Evolutionary conservation across 495 filamentous ascomycete genomes (phyloP).

Genomic region (Podospora sp.): DNA sequence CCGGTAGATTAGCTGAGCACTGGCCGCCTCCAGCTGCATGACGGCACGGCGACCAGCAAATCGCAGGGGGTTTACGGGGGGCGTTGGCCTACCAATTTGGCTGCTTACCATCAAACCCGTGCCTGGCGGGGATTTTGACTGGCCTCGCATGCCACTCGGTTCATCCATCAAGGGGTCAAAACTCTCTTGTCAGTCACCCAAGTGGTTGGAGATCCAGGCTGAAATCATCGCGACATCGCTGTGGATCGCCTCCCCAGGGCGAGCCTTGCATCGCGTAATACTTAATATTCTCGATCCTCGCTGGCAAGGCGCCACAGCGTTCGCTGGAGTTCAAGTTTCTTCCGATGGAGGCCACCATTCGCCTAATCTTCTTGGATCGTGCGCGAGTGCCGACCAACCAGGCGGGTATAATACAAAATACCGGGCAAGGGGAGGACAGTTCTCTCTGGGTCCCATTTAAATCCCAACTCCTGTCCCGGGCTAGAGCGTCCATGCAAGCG

Average conservation of each 20-base stretch:
- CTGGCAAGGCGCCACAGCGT: background rate
- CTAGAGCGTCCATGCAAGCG: constrained; percentile 22
- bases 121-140: background rate
- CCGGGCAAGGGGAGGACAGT: background rate
- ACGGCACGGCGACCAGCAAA: constrained; percentile 26
- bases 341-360: background rate
- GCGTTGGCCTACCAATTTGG: constrained; percentile 19
- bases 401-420: background rate
- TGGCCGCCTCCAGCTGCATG: constrained; percentile 29
- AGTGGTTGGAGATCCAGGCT: background rate
- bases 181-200: background rate
- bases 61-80: constrained; percentile 27
- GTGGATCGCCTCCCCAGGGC: background rate
- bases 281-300: background rate
- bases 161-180: background rate
- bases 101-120: constrained; percentile 2
- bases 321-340: background rate
- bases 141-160: constrained; percentile 10
- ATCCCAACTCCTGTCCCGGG: constrained; percentile 9
- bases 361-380: background rate
- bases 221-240: background rate
- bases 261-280: background rate
- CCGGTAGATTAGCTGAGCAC: constrained; percentile 43
- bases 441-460: background rate
- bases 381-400: background rate